These are phyloP conservation scores for Polygonum aviculare DNA, from an alignment of 148 eudicot genomes.

Conservation along the genomic window DNA sequence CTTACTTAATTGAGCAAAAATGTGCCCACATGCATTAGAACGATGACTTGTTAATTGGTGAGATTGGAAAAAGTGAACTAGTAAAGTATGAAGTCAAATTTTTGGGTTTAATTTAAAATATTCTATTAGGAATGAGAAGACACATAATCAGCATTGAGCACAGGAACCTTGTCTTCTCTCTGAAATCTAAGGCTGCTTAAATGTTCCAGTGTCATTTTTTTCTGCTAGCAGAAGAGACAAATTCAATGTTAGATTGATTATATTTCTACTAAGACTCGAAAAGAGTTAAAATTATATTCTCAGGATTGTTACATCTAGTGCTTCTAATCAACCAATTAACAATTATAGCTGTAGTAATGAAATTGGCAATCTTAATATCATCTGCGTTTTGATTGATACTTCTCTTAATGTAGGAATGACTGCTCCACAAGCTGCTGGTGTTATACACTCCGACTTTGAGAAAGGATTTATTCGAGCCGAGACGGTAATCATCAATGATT, in stretches of 20 bases:
- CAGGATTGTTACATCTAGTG: neutral
- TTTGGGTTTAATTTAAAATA: neutral
- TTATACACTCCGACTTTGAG: conserved; percentile 98
- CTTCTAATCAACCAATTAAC: neutral
- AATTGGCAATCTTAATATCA: neutral
- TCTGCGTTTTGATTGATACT: neutral
- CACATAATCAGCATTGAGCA: neutral
- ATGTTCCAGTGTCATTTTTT: neutral
- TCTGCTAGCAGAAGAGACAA: neutral
- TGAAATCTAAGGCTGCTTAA: neutral
- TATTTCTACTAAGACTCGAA: neutral
- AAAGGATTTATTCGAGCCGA: conserved; percentile 98
- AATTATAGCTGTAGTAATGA: neutral
- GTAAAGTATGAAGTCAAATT: neutral
- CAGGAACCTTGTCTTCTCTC: neutral
- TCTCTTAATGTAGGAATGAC: conserved; percentile 61
- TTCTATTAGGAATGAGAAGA: neutral
- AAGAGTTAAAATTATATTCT: neutral
- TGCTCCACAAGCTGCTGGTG: conserved; percentile 99
- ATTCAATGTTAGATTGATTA: neutral
- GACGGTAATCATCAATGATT: conserved; percentile 48
- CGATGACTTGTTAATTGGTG: neutral
- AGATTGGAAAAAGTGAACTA: neutral
- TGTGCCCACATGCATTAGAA: neutral
- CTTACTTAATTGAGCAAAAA: neutral